These are phyloP conservation scores for Peronosclerospora sorghi DNA, from an alignment of 352 stramenopile genomes.

Conservation along the genomic window DNA sequence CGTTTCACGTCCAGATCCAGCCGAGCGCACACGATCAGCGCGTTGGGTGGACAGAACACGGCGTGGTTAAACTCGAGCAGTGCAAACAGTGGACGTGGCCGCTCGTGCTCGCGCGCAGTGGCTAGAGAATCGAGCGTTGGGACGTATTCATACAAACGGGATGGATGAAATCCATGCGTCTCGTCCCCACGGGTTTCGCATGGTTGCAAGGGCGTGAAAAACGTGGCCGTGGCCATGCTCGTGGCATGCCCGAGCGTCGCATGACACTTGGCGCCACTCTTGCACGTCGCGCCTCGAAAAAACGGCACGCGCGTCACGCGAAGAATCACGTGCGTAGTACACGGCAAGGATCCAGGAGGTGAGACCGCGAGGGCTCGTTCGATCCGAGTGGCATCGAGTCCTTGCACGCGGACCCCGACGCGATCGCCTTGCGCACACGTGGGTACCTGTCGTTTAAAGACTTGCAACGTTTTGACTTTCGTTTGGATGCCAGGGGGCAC, in stretches of 20 bases:
- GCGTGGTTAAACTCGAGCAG: slow-evolving; percentile 61
- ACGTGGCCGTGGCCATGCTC: slow-evolving; percentile 49
- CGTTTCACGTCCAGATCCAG: slow-evolving; percentile 58
- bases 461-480: slow-evolving; percentile 97
- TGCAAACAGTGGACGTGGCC: slow-evolving; percentile 23
- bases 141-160: slow-evolving; percentile 37
- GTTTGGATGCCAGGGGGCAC: slow-evolving; percentile 67
- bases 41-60: slow-evolving; percentile 39
- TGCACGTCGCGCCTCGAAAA: slow-evolving; percentile 32
- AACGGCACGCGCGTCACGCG: slow-evolving; percentile 45
- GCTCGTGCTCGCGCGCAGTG: background rate
- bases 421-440: slow-evolving; percentile 88
- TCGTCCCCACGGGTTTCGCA: background rate
- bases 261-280: slow-evolving; percentile 64
- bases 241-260: slow-evolving; percentile 68
- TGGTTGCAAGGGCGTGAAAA: slow-evolving; percentile 30
- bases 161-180: slow-evolving; percentile 23
- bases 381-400: slow-evolving; percentile 43
- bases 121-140: slow-evolving; percentile 14
- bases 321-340: slow-evolving; percentile 43
- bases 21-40: slow-evolving; percentile 60
- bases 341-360: slow-evolving; percentile 31
- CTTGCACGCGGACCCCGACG: slow-evolving; percentile 90
- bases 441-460: slow-evolving; percentile 90
- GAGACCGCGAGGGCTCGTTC: slow-evolving; percentile 53